A percentile compares a stretch with the other conserved stretches of the same genome.
Conservation (phyloP, 2,329 filamentous ascomycete genomes). For the Trichoderma arundinaceum region DNA sequence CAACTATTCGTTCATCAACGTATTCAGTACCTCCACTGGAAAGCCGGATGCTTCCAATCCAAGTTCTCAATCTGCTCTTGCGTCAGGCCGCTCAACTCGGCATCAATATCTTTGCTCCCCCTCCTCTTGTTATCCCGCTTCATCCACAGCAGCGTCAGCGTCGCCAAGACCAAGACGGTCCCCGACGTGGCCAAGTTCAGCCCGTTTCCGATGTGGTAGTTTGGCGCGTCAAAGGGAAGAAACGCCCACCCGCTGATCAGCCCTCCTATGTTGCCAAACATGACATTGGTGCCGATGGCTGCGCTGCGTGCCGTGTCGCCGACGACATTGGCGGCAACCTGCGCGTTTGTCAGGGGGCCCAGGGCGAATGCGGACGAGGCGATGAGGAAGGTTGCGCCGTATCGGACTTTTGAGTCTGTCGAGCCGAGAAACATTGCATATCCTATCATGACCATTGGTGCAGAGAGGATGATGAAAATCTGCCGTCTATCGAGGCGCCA, state of each 20-base stretch:
- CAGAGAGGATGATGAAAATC: constrained; percentile 63
- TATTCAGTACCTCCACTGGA: constrained; percentile 56
- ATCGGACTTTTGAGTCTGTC: constrained; percentile 58
- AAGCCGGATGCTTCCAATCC: constrained; percentile 70
- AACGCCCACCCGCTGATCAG: constrained; percentile 70
- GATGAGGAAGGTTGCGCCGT: constrained; percentile 74
- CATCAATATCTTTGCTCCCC: constrained; percentile 40
- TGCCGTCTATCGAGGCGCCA: constrained; percentile 65
- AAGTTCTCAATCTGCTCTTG: constrained; percentile 62
- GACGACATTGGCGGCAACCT: constrained; percentile 72
- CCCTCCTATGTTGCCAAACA: constrained; percentile 76
- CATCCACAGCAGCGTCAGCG: constrained; percentile 64
- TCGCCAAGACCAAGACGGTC: constrained; percentile 57
- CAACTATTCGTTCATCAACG: neutral
- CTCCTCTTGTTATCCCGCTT: constrained; percentile 60
- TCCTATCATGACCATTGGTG: constrained; percentile 69
- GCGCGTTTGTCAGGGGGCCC: constrained; percentile 69
- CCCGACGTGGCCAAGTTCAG: constrained; percentile 66
- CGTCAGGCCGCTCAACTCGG: constrained; percentile 59
- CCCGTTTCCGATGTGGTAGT: constrained; percentile 74
- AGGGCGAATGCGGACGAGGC: constrained; percentile 67
- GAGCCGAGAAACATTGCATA: constrained; percentile 74
- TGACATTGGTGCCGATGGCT: constrained; percentile 69
- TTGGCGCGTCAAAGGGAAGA: constrained; percentile 64
- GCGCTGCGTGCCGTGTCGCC: constrained; percentile 71